These are phyloP conservation scores for Dothideomycetes sp. DNA, from an alignment of 2,329 filamentous ascomycete genomes.

Conservation along the genomic window DNA sequence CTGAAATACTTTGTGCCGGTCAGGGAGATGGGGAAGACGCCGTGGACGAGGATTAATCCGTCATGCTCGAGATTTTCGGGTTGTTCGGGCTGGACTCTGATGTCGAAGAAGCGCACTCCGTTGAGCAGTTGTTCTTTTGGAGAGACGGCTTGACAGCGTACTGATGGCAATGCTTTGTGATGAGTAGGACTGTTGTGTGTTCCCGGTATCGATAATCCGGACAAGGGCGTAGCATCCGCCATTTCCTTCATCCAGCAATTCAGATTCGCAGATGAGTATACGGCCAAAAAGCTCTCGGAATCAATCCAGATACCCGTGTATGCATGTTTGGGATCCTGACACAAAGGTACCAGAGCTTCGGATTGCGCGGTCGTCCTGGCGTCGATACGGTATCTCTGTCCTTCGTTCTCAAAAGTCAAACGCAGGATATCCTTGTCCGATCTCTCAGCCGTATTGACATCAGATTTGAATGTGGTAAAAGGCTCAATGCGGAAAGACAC, in stretches of 20 bases:
- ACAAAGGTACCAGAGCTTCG: conserved; percentile 30
- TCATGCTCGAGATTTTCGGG: conserved; percentile 49
- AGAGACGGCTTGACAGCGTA: conserved; percentile 80
- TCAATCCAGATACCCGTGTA: conserved; percentile 37
- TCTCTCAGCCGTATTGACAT: conserved; percentile 51
- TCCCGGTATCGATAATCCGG: conserved; percentile 79
- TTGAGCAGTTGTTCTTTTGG: conserved; percentile 73
- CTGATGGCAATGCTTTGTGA: conserved; percentile 77
- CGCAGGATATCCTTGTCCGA: conserved; percentile 56
- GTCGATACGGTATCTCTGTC: conserved; percentile 62
- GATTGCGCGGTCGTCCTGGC: conserved; percentile 47
- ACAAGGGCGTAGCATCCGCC: conserved; percentile 61
- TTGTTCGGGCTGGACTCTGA: conserved; percentile 63
- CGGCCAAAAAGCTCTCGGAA: conserved; percentile 35
- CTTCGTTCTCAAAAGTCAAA: conserved; percentile 59
- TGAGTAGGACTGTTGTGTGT: conserved; percentile 91
- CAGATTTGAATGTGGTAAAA: conserved; percentile 57
- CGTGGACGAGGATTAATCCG: conserved; percentile 74
- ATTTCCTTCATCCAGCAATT: conserved; percentile 74
- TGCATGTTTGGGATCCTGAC: conserved; percentile 29
- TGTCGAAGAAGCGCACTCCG: conserved; percentile 88
- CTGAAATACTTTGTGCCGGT: conserved; percentile 72
- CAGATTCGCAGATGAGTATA: conserved; percentile 64
- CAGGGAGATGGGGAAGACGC: conserved; percentile 78
- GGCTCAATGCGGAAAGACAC: conserved; percentile 56